Evolutionary conservation across 345 rosid genomes (phyloP), one percentile per base, ranked within the genome.

Genomic region (Gossypium rotundifolium): DNA sequence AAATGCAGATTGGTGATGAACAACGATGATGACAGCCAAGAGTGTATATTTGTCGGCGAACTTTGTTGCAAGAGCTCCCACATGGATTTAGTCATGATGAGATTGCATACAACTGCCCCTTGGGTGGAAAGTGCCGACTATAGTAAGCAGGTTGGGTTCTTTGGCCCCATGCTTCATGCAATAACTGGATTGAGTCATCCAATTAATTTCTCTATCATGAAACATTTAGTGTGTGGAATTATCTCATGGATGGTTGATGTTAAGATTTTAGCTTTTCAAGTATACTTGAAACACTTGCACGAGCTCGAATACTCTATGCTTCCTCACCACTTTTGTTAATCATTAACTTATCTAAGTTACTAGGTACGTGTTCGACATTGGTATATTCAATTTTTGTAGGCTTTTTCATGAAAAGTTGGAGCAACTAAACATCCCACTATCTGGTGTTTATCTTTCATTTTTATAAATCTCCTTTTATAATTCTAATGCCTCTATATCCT

Each of bases 141-240:
- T 55, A 46, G 76, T 59, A 65, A 8, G 52, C 74, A 65, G 65
- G 81, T 69, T 81, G 81, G 76, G 75, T 70, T 71, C 53, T 40
- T 69, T 55, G 73, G 79, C 62, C 73, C 74, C 74, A 55, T 79
- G 55, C 73, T 76, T 53, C 55, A 38, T 11, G 60, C 42, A 54
- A 65, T 73, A 62, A 75, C 49, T 73, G 71, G 71, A 67, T 77
- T 70, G 84, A 71, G 76, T 80, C 75, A 79, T 81, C 82, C 71
- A 55, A 10, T 77, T 78, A 64, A 22, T 57, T 77, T 64, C 49
- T 66, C 75, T 70, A 29, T 45, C 42, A 33, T 42, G 17, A 57
- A 25, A 40, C 79, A 74, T 78, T 77, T 74, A 80, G 81, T 63
- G 75, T 3, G 7, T 73, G 80, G 72, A 72, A 60, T 60, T 75